Conservation (phyloP, 306 rosid genomes). For the Geum urbanum region DNA sequence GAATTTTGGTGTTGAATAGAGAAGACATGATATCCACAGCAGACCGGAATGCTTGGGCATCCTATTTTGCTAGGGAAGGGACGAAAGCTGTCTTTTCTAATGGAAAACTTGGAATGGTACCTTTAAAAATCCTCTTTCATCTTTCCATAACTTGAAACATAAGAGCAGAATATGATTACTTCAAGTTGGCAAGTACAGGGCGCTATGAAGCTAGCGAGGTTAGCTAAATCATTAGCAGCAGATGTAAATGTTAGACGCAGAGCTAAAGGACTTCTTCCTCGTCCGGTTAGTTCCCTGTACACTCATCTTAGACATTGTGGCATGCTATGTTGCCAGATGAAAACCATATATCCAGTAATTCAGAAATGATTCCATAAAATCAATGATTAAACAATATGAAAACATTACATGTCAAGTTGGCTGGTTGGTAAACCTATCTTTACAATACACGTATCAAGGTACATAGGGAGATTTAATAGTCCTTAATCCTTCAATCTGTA, state of each 20-base stretch:
- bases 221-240: slow-evolving; percentile 75
- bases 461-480: background rate
- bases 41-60: slow-evolving; percentile 95
- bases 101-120: slow-evolving; percentile 92
- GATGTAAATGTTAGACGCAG: slow-evolving; percentile 87
- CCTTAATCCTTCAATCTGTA: background rate
- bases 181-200: slow-evolving; percentile 51
- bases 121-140: slow-evolving; percentile 11
- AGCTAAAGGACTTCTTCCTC: slow-evolving; percentile 93
- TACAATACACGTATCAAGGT: background rate
- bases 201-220: slow-evolving; percentile 70
- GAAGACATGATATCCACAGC: slow-evolving; percentile 90
- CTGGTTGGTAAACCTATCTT: background rate
- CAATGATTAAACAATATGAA: background rate
- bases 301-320: no score
- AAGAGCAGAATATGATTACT: slow-evolving; percentile 23
- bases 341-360: background rate
- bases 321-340: no score
- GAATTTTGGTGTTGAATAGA: slow-evolving; percentile 87
- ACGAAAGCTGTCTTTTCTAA: slow-evolving; percentile 74
- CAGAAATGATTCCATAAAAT: background rate
- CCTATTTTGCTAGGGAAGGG: slow-evolving; percentile 64
- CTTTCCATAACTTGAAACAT: slow-evolving; percentile 26
- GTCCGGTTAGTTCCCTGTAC: slow-evolving; percentile 50
- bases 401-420: background rate